phyloP scores from a whole-genome alignment of 768 basidiomycete genomes.

The Lactifluus volemus region DNA sequence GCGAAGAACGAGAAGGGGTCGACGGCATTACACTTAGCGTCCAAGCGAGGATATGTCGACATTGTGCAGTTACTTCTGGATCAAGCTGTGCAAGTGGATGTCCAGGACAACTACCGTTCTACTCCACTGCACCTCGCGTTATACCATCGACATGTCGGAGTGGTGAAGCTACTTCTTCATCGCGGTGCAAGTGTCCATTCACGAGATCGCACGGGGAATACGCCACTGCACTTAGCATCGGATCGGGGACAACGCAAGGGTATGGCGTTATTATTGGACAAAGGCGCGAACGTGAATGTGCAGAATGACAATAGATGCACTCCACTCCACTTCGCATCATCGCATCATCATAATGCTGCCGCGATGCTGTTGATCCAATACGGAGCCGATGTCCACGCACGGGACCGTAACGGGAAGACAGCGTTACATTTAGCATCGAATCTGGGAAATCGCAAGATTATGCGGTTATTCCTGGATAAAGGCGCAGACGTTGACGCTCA shows the following conservation, averaged over 20 bases:
- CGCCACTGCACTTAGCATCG: not conserved
- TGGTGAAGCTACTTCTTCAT: not conserved
- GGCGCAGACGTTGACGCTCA: not conserved
- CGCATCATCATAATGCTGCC: too few relatives aligned
- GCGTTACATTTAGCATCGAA: not conserved
- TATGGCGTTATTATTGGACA: not conserved
- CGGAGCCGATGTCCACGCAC: not conserved
- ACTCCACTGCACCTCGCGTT: not conserved
- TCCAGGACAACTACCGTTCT: not conserved
- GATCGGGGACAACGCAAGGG: not conserved
- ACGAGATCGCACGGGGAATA: not conserved
- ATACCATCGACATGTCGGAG: not conserved
- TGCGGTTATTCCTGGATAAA: not conserved
- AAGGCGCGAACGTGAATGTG: not conserved
- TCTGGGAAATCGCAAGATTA: not conserved
- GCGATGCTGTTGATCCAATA: not conserved
- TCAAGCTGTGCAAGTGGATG: not conserved
- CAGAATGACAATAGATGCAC: not conserved
- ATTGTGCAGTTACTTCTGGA: not conserved
- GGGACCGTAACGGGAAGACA: not conserved
- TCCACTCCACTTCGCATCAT: not conserved
- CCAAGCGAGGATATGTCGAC: not conserved
- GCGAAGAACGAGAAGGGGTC: not conserved
- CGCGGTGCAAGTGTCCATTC: not conserved
- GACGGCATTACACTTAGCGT: not conserved